These are phyloP conservation scores for Hericium erinaceus DNA, from an alignment of 768 basidiomycete species.

Conservation along the genomic window DNA sequence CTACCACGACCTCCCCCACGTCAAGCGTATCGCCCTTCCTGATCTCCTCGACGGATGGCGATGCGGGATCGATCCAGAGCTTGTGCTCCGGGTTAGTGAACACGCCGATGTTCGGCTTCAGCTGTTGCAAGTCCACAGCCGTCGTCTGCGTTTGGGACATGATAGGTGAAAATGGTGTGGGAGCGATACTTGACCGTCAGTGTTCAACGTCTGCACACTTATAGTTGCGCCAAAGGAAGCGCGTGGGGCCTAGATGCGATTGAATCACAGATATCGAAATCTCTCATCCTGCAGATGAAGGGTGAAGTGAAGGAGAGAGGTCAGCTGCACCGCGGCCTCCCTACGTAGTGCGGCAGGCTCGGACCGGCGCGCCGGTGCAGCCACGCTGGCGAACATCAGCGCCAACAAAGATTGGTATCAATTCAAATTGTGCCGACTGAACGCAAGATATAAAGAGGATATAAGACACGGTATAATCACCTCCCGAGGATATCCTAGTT, in stretches of 20 bases:
- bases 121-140: neutral
- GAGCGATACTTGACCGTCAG: neutral
- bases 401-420: too few relatives aligned
- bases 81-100: constrained; percentile 14
- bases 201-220: too few relatives aligned
- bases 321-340: too few relatives aligned
- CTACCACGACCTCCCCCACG: constrained; percentile 53
- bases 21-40: constrained; percentile 1
- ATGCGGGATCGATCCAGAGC: constrained; percentile 23
- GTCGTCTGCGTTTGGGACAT: neutral
- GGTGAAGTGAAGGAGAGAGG: too few relatives aligned
- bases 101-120: constrained; percentile 14
- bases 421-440: neutral
- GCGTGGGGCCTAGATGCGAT: too few relatives aligned
- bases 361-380: too few relatives aligned
- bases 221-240: too few relatives aligned
- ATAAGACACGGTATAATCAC: neutral
- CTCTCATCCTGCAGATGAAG: too few relatives aligned
- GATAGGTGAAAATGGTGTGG: neutral
- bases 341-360: too few relatives aligned
- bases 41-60: constrained; percentile 5
- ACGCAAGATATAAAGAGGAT: neutral
- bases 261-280: too few relatives aligned
- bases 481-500: constrained; percentile 11
- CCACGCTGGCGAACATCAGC: too few relatives aligned